These are phyloP conservation scores for Hydnum rufescens DNA, from an alignment of 768 basidiomycete genomes.

Conservation along the genomic window DNA sequence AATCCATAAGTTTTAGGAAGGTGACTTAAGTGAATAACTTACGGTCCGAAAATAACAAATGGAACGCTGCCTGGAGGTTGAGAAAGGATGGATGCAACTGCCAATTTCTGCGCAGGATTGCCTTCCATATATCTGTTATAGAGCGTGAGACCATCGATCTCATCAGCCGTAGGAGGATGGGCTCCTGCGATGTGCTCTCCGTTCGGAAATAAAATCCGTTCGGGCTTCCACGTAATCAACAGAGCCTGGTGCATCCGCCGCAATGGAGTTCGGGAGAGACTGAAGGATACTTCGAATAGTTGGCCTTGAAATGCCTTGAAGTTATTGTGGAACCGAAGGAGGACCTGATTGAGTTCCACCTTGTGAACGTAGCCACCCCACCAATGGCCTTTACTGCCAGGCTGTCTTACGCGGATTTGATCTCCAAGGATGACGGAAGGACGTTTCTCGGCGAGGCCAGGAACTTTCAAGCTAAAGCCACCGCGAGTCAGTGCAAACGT, in stretches of 20 bases:
- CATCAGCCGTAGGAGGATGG: not conserved
- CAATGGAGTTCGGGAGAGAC: constrained; percentile 32
- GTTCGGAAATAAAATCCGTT: constrained; percentile 30
- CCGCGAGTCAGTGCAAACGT: not conserved
- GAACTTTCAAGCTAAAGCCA: constrained; percentile 26
- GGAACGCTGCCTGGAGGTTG: constrained; percentile 3
- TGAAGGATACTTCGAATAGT: constrained; percentile 35
- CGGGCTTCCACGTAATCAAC: constrained; percentile 20
- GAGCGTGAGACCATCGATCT: constrained; percentile 1
- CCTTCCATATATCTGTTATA: constrained; percentile 7
- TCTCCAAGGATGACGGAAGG: constrained; percentile 39
- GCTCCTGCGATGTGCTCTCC: constrained; percentile 1
- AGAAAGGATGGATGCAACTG: constrained; percentile 4
- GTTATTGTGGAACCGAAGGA: constrained; percentile 26
- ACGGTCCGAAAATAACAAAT: constrained; percentile 9
- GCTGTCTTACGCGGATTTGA: constrained; percentile 20
- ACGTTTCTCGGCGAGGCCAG: constrained; percentile 36
- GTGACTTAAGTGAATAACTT: not conserved
- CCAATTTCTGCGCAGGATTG: constrained; percentile 4
- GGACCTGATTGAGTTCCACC: constrained; percentile 25
- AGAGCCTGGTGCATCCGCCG: constrained; percentile 38
- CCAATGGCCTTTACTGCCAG: constrained; percentile 16
- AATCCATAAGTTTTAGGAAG: not conserved
- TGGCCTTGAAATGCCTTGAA: constrained; percentile 24
- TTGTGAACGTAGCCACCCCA: constrained; percentile 29